Base-by-base conservation (phyloP, 2,329 filamentous ascomycete species). In the Cladobotryum protrusum region DNA sequence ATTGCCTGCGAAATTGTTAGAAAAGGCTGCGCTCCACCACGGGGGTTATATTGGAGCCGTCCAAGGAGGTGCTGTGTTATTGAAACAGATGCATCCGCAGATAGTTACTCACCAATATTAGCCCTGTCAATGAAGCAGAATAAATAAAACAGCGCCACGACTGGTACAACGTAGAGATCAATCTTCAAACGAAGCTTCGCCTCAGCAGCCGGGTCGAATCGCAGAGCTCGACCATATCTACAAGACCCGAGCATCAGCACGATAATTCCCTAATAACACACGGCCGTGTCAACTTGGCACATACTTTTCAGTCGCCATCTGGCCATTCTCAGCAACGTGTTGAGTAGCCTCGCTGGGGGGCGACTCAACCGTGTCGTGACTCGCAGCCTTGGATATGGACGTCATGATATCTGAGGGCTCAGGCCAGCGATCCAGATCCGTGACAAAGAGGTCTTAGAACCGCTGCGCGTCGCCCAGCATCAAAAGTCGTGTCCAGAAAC, bases 81-180 rank as follows among this genome's bases (percentile, higher is more conserved):
- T 11, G 17, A 12, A 17, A 14, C 40, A 36, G 8, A 19, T 12
- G 24, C 12, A 6, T 19, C 11, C 5, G 4, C 13, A 34, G 20
- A 12, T 8, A 9, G 13, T 15, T 7, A 55, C 69, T 60, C 60
- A 83, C 83, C 85, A 35, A 89, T 84, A 54, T 87, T 88, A 19
- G 84, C 82, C n/a, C 85, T 75, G 58, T 87, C 85, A 55, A 87
- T 86, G 65, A 87, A 87, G 67, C 83, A 87, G 59, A 87, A 87
- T 0, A 87, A 73, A 58, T 87, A 88, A 3, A 88, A 68, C 0
- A 87, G 50, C 0, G 83, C 69, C 0, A 87, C 82, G 0, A 81
- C 85, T 0, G 85, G 85, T 0, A 87, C 71, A 41, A 86, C 77
- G 57, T 72, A 77, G 5, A 85, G 57, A 57, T 88, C 85, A 43